Conservation (phyloP, 2,329 filamentous ascomycete species). For the Ophiognomonia clavigignenti-juglandacearum region DNA sequence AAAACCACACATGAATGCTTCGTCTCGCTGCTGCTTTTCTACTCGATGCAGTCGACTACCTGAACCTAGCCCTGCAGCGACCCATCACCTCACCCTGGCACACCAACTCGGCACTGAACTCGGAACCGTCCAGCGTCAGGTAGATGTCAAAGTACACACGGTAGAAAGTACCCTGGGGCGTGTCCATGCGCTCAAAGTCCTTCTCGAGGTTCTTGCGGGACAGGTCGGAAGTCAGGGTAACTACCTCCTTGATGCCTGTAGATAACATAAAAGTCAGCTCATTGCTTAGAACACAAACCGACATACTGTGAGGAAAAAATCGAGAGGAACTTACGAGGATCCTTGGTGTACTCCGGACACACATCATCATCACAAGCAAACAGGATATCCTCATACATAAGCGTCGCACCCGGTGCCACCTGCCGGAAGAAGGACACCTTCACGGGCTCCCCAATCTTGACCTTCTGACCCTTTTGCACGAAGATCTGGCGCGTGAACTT, state of each 20-base stretch:
- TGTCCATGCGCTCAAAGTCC: constrained; percentile 99
- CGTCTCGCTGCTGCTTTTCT: constrained; percentile 17
- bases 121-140: constrained; percentile 90
- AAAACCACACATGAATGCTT: constrained; percentile 5
- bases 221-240: constrained; percentile 93
- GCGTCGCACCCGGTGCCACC: constrained; percentile 90
- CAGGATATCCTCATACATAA: constrained; percentile 99
- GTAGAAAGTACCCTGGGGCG: constrained; percentile 94
- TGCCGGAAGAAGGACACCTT: constrained; percentile 99
- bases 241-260: constrained; percentile 95
- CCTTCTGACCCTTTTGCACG: constrained; percentile 95
- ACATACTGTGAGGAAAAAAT: not conserved
- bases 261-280: not conserved
- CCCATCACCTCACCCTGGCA: constrained; percentile 99
- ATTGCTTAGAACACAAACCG: constrained; percentile 7
- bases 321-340: constrained; percentile 74
- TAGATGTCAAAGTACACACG: constrained; percentile 77
- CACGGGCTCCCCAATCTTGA: constrained; percentile 98
- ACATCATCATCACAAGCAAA: constrained; percentile 98
- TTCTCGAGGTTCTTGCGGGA: constrained; percentile 98
- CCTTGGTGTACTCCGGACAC: constrained; percentile 97
- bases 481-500: constrained; percentile 99
- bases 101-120: constrained; percentile 98
- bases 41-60: constrained; percentile 32
- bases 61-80: constrained; percentile 86